Evolutionary conservation across 2,329 filamentous ascomycete genomes (phyloP).

Genomic region (Tolypocladium album): DNA sequence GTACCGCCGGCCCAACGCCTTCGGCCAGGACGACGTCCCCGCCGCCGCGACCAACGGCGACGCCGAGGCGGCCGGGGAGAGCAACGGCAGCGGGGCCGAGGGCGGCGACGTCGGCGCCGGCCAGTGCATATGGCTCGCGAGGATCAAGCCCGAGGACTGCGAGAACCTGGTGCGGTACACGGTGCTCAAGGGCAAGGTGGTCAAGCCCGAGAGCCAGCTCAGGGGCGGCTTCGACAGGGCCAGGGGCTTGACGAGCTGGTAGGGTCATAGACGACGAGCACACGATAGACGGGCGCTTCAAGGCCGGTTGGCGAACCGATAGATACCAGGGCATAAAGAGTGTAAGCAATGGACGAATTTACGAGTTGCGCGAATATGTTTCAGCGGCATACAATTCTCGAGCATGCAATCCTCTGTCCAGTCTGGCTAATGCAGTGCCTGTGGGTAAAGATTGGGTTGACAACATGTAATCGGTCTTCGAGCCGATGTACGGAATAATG

Average conservation of each 20-base stretch:
- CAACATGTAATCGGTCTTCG: no score
- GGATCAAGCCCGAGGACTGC: conserved; percentile 78
- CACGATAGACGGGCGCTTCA: not conserved
- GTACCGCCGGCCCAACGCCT: conserved; percentile 58
- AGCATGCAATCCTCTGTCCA: no score
- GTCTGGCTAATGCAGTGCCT: no score
- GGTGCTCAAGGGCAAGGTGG: conserved; percentile 82
- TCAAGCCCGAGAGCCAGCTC: conserved; percentile 79
- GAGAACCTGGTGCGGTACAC: conserved; percentile 88
- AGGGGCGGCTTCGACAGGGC: conserved; percentile 82
- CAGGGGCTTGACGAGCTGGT: conserved; percentile 83
- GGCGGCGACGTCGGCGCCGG: conserved; percentile 46
- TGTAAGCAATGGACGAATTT: no score
- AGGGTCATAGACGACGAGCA: not conserved
- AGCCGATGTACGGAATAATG: no score
- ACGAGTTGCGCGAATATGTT: no score
- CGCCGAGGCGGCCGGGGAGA: not conserved
- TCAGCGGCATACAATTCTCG: no score
- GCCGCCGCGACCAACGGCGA: conserved; percentile 14
- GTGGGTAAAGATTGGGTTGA: no score
- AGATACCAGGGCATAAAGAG: not conserved
- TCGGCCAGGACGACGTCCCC: conserved; percentile 35
- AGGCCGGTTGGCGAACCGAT: not conserved
- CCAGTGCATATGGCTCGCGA: conserved; percentile 88
- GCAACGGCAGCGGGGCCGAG: conserved; percentile 17